Percentiles rank a stretch among this genome's conserved stretches.
phyloP scores from a whole-genome alignment of 371 early-diverging fungal species.

The Blakeslea trispora region DNA sequence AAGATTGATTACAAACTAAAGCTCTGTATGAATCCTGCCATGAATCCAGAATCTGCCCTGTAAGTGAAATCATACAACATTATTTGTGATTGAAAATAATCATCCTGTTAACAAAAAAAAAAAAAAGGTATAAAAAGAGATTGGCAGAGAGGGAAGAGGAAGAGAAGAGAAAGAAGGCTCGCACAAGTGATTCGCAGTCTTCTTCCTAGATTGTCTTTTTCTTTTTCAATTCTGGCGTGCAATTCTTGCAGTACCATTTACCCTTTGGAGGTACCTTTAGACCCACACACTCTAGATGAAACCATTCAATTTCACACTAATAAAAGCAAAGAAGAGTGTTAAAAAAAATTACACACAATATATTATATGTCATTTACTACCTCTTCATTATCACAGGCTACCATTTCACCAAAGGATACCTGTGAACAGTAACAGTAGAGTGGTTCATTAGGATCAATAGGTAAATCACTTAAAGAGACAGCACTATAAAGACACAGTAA shows the following conservation, averaged over 20 bases:
- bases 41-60: conserved; percentile 69
- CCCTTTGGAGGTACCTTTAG: conserved; percentile 81
- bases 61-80: too few relatives aligned
- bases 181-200: not conserved
- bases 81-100: too few relatives aligned
- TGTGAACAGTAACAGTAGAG: conserved; percentile 93
- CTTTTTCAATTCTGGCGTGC: conserved; percentile 55
- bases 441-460: conserved; percentile 95
- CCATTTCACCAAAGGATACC: conserved; percentile 97
- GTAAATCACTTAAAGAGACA: conserved; percentile 62
- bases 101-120: too few relatives aligned
- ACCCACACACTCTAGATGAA: conserved; percentile 92
- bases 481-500: conserved; percentile 25
- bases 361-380: conserved; percentile 47
- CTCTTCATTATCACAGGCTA: conserved; percentile 93
- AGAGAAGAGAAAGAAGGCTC: conserved; percentile 33
- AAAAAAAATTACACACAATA: too few relatives aligned
- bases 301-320: conserved; percentile 94
- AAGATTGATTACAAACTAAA: conserved; percentile 65
- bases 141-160: conserved; percentile 38
- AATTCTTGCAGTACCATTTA: conserved; percentile 90
- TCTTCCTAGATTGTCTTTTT: conserved; percentile 40
- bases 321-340: too few relatives aligned
- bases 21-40: conserved; percentile 70
- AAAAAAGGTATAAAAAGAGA: conserved; percentile 46